Evolutionary conservation across 495 filamentous ascomycete genomes (phyloP), one percentile per base, ranked within the genome.

Genomic region (Xylaria cubensis): DNA sequence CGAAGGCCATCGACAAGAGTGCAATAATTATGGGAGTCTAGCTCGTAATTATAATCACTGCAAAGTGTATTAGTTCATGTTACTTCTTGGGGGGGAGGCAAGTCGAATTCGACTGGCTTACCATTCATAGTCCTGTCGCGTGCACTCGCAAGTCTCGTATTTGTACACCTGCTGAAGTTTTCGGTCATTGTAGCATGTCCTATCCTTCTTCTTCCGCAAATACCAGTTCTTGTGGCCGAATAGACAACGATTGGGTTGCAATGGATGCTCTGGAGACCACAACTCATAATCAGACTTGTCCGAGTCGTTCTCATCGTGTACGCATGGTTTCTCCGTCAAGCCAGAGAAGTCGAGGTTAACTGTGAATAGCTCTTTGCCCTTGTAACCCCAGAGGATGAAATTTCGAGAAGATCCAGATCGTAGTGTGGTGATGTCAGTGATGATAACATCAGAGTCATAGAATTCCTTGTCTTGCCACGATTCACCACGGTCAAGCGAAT

Each of bases 41-140:
- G 88, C 79, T 97, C 88, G 80, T 88, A 99, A 82, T 99, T 99
- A 86, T 92, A 99, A 79, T 97, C 95, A 84, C 94, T 97, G 68
- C 42, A 56, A 50, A 6, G 58, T 13, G 29, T 73, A 70, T 78
- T 70, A 69, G 71, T 21, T 26, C 59, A 73, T 13, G 34, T 41
- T 15, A 34, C 42, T 42, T 7, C 46, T n/a, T 55, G 42, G 58
- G 32, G 26, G 32, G 50, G 0, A 21, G 46, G 12, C 19, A 44
- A 42, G 36, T 21, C 1, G 42, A 10, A 15, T 17, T 53, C 10
- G 44, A 10, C 62, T 58, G 39, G 82, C 89, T 82, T 82, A 97
- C 94, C 96, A 99, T 88, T 99, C 97, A 81, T 90, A 99, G 82
- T 99, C 97, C 42, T 89, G 84, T 39, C 91, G 85, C 2, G 88